Conservation (phyloP, 768 basidiomycete species). For the Saitozyma sp. region DNA sequence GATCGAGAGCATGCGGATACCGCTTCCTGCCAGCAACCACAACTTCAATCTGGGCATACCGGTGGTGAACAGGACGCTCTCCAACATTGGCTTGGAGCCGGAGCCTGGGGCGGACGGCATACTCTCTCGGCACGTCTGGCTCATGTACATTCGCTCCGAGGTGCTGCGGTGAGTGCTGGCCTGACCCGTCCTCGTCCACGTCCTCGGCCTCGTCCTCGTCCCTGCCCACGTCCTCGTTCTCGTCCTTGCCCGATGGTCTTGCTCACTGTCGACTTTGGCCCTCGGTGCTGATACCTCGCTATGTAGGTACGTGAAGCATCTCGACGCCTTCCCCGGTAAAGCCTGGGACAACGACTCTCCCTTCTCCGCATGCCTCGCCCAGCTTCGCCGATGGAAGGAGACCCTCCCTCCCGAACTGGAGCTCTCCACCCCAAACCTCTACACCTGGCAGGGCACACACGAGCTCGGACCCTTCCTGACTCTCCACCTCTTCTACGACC, state of each 20-base stretch:
- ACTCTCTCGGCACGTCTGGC: neutral
- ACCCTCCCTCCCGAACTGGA: slow-evolving; percentile 1
- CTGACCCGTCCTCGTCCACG: neutral
- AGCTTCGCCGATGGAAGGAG: neutral
- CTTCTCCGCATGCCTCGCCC: neutral
- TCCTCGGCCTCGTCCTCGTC: neutral
- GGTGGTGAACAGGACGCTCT: neutral
- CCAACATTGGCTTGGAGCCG: neutral
- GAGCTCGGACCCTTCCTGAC: neutral
- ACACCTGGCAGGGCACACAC: neutral
- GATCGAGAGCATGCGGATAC: neutral
- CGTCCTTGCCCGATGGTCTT: neutral
- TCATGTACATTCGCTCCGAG: neutral
- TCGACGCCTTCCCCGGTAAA: neutral
- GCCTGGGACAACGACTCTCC: slow-evolving; percentile 1
- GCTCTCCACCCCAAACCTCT: neutral
- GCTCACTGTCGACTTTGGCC: neutral
- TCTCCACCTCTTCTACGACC: slow-evolving; percentile 1
- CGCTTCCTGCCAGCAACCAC: neutral
- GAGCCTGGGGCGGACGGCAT: neutral
- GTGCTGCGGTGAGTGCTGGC: neutral
- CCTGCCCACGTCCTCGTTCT: neutral
- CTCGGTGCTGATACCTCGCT: neutral
- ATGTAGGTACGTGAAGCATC: neutral
- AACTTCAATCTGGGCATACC: too few relatives aligned